Percentiles rank a stretch among this genome's conserved stretches.
phyloP scores from a whole-genome alignment of 2,329 filamentous ascomycete species.

The Podosphaera leucotricha region DNA sequence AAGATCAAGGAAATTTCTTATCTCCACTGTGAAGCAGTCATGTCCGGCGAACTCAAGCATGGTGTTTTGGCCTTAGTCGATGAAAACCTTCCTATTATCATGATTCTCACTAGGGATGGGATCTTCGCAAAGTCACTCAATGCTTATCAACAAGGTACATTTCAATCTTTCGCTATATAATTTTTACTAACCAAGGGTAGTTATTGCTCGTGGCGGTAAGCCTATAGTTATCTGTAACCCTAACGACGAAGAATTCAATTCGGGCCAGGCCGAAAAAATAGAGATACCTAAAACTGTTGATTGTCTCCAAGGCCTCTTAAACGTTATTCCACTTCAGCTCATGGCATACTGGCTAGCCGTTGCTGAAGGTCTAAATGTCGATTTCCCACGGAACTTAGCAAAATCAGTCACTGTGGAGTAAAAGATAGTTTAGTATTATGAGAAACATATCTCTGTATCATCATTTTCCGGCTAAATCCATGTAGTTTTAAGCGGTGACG shows the following conservation, averaged over 20 bases:
- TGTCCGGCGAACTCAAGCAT: conserved; percentile 99
- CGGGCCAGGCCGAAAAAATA: conserved; percentile 82
- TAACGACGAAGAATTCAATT: conserved; percentile 67
- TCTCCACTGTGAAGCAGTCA: conserved; percentile 97
- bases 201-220: conserved; percentile 84
- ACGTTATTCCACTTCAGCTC: conserved; percentile 90
- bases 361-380: conserved; percentile 84
- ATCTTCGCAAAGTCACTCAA: conserved; percentile 99
- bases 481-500: no score
- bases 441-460: no score
- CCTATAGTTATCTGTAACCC: conserved; percentile 98
- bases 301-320: conserved; percentile 84
- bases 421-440: no score
- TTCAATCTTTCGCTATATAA: neutral
- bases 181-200: conserved; percentile 22
- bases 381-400: conserved; percentile 95
- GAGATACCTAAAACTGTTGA: conserved; percentile 93
- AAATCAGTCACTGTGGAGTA: conserved; percentile 99
- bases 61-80: conserved; percentile 93
- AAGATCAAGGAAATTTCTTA: conserved; percentile 99
- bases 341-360: conserved; percentile 99
- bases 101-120: conserved; percentile 91
- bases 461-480: no score
- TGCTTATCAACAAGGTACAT: conserved; percentile 83
- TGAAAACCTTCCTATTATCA: conserved; percentile 96